Evolutionary conservation across 208 protist species (phyloP), one percentile per base, ranked within the genome.

Genomic region (Leishmania arabica): DNA sequence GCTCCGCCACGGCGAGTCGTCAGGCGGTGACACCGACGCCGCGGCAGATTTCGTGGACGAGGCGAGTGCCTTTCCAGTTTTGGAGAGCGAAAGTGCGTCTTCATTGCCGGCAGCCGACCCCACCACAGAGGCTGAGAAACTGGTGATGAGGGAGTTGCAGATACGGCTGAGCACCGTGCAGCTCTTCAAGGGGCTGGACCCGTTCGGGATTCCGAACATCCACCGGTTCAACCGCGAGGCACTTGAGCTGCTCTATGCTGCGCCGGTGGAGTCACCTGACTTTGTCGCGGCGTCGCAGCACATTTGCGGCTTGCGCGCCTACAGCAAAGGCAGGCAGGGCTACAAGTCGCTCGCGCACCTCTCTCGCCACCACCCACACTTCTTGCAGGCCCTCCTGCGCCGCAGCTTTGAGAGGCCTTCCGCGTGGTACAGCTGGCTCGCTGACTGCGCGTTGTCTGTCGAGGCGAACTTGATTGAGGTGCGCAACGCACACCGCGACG

Each of bases 191-290:
- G 78, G 81, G 2, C 40, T 96, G n/a, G 89, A 92, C 70, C 91
- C 93, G 0, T 85, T 90, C 81, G 82, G 83, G 54, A 79, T 96
- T 9, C 93, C 93, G n/a, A 96, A 95, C 80, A 73, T 94, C n/a
- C 65, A 71, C 40, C 79, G 75, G 27, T 86, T 81, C 58, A 47
- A 74, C 42, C 75, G 69, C n/a, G 62, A 81, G n/a, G 84, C 84
- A 34, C 81, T 95, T 15, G 62, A 87, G 62, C 62, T 79, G 31
- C 76, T 96, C 24, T 87, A 91, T 79, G 80, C 75, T 1, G 87
- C 86, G 0, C 70, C 91, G 19, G 82, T 87, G 40, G 78, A 80
- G 54, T 95, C 91, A 3, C 7, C 75, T 0, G 86, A 80, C 17
- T 95, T 93, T 62, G 17, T 34, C 4, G 56, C 75, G 6, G 93